Base-by-base conservation (phyloP, 495 filamentous ascomycete species). In the Pseudevernia furfuracea region DNA sequence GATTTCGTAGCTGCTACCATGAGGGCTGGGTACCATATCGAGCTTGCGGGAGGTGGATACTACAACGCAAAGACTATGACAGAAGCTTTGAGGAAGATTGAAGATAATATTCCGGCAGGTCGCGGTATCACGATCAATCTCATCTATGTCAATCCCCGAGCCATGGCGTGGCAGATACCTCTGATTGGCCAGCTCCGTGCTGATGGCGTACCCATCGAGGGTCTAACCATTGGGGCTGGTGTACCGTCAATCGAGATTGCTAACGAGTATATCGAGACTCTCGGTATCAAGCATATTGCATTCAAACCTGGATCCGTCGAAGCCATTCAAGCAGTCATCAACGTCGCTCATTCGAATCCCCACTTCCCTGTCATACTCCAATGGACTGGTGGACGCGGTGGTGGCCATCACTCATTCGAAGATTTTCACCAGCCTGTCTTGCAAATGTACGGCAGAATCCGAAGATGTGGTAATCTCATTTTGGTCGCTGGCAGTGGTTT, bases 91-190 rank as follows among this genome's bases (percentile, higher is more conserved):
- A 80, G 78, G 59, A 96, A 96, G 81, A 94, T 98, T 65, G 92
- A 96, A 70, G 87, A 88, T 70, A 82, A 82, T 43, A 92, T 95
- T 66, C 91, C 90, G 28, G 85, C 94, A 21, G 94, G 94, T 57
- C 90, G 92, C 64, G 94, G 94, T 72, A 96, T 98, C 73, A 91
- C 86, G 7, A 78, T 96, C 69, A 98, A 98, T 73, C 73, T 98
- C 62, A 98, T 98, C 72, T 98, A 98, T 70, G 94, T 97, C 71
- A 95, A 92, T 72, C 94, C 94, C 21, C 85, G 89, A 60, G 92
- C 93, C 39, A 98, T 98, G 93, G 89, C 80, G 36, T 98, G 94
- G 94, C 94, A 98, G 74, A 96, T 97, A 57, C 92, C 94, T 55
- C 79, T 98, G 36, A 85, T 98, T 66, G 89, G 85, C 57, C 85